These are phyloP conservation scores for Metschnikowia cerradonensis DNA, from an alignment of 805 yeast genomes.

Conservation along the genomic window DNA sequence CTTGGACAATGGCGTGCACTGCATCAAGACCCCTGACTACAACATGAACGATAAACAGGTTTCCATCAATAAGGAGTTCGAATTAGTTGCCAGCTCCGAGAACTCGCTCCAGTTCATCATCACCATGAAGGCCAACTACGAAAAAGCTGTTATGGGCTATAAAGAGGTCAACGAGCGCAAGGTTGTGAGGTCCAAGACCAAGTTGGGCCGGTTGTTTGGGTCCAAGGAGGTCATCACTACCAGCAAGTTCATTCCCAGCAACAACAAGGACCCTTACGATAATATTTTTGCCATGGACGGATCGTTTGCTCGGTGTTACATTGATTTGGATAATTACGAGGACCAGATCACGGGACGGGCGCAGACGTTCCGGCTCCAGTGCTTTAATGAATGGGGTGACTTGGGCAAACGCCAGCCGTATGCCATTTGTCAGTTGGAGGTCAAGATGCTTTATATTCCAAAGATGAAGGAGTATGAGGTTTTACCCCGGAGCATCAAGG, in stretches of 20 bases:
- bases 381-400: conserved; percentile 76
- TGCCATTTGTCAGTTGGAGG: conserved; percentile 60
- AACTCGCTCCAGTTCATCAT: conserved; percentile 59
- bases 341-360: conserved; percentile 51
- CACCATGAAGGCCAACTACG: conserved; percentile 66
- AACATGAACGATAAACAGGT: conserved; percentile 29
- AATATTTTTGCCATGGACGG: conserved; percentile 76
- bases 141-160: conserved; percentile 45
- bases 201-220: conserved; percentile 46
- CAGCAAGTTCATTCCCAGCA: conserved; percentile 49
- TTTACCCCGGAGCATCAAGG: conserved; percentile 65
- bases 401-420: conserved; percentile 43
- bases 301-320: conserved; percentile 76
- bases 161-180: conserved; percentile 60
- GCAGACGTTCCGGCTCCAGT: conserved; percentile 50
- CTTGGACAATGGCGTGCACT: conserved; percentile 79
- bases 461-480: conserved; percentile 55
- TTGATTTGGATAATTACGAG: conserved; percentile 59
- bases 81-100: conserved; percentile 50
- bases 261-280: conserved; percentile 58
- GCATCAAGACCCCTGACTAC: conserved; percentile 61
- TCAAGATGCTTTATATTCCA: conserved; percentile 67
- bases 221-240: conserved; percentile 45
- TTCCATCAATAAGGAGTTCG: conserved; percentile 70
- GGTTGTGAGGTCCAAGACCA: conserved; percentile 42